Evolutionary conservation across 345 rosid genomes (phyloP), one percentile per base, ranked within the genome.

Genomic region (Kernera saxatilis): DNA sequence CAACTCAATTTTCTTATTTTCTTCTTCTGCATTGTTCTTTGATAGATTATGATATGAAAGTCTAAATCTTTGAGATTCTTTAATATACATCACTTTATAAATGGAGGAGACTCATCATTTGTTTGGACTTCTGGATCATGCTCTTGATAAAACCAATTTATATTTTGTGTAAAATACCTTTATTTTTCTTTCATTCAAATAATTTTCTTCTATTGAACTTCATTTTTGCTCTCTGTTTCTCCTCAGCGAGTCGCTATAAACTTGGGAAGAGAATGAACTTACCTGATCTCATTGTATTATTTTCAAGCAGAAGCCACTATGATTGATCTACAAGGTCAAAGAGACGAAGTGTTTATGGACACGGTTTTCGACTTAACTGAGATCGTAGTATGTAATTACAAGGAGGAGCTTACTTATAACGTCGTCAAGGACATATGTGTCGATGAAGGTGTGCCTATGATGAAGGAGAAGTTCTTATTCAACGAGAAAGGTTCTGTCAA

Each of bases 341-440:
- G 14, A 27, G 17, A 58, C 22, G 2, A 58, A 45, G n/a, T 43
- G 44, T 17, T 35, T 17, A 58, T 58, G 77, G 84, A 83, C 78
- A 82, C 57, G 70, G 86, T 73, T 70, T 70, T 80, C 45, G 80
- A 78, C 11, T 46, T 82, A 10, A 86, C 85, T 5, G 88, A 89
- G 76, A 64, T 83, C 50, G 67, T 81, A 23, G 82, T 87, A 72
- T 82, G 87, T 71, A 44, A 22, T 5, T 80, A 73, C 74, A 66
- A 84, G 56, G 88, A 86, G 75, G 88, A 86, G 75, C 80, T 52
- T 59, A 62, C 81, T 49, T 77, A 67, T 77, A 78, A 76, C 51
- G 76, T 78, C 19, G 74, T 86, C 54, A 93, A 90, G 81, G 97
- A 88, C 68, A 85, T 87, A 13, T 87, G 91, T 23, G 19, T 87